phyloP scores from a whole-genome alignment of 495 filamentous ascomycete genomes.

The Daldinia grandis region DNA sequence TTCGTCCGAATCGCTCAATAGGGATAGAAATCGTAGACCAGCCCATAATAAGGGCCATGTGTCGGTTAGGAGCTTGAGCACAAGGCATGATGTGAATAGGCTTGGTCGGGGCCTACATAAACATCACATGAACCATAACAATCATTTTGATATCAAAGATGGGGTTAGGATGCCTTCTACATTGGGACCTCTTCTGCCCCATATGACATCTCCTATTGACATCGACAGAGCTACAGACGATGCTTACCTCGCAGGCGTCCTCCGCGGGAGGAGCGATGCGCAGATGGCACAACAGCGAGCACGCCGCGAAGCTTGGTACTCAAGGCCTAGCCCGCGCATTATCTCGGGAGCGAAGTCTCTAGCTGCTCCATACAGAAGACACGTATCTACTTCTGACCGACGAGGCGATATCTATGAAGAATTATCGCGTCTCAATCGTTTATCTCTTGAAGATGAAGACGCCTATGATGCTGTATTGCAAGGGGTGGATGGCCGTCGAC shows the following conservation, averaged over 20 bases:
- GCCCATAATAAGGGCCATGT: not conserved
- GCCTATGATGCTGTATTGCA: conserved; percentile 5
- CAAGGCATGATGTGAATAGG: not conserved
- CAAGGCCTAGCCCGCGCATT: conserved; percentile 18
- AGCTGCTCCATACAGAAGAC: not conserved
- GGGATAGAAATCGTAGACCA: not conserved
- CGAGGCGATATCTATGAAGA: conserved; percentile 6
- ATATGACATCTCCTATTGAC: conserved; percentile 4
- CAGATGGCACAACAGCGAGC: conserved; percentile 22
- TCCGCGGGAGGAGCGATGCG: conserved; percentile 15
- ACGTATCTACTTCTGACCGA: not conserved
- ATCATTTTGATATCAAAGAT: not conserved
- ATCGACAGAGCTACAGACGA: conserved; percentile 27
- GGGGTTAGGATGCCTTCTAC: not conserved
- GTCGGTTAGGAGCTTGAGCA: not conserved
- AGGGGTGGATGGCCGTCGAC: conserved; percentile 10
- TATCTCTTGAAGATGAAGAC: conserved; percentile 35
- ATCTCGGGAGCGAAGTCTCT: not conserved
- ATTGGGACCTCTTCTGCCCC: not conserved
- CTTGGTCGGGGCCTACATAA: not conserved
- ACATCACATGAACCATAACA: not conserved
- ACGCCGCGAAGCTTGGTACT: not conserved
- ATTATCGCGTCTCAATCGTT: conserved; percentile 5
- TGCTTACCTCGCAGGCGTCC: conserved; percentile 28
- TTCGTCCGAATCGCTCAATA: conserved; percentile 8